These are phyloP conservation scores for Baorangia bicolor DNA, from an alignment of 768 basidiomycete genomes.

Conservation along the genomic window DNA sequence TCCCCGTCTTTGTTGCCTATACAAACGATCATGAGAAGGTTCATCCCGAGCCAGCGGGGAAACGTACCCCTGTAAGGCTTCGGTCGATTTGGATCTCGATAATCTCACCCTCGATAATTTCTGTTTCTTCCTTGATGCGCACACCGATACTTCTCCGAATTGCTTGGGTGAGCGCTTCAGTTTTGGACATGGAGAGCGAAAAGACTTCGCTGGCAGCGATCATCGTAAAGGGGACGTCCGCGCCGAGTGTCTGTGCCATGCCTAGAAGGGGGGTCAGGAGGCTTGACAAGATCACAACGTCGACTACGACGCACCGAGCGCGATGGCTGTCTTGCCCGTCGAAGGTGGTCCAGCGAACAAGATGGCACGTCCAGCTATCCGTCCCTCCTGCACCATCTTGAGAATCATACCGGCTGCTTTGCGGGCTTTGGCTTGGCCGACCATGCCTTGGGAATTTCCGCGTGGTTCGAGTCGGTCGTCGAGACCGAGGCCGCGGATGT, in stretches of 20 bases:
- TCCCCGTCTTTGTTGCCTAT: slow-evolving; percentile 96
- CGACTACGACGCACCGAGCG: slow-evolving; percentile 63
- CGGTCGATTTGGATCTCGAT: slow-evolving; percentile 99
- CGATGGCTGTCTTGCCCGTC: slow-evolving; percentile 97
- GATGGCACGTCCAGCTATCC: slow-evolving; percentile 94
- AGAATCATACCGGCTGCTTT: slow-evolving; percentile 98
- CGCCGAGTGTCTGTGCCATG: slow-evolving; percentile 93
- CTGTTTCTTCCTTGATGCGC: slow-evolving; percentile 95
- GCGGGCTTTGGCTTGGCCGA: slow-evolving; percentile 93
- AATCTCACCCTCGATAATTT: slow-evolving; percentile 96
- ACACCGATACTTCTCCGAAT: slow-evolving; percentile 96
- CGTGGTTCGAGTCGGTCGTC: slow-evolving; percentile 91
- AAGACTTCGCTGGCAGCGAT: slow-evolving; percentile 98
- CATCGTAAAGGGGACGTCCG: slow-evolving; percentile 97
- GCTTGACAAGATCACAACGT: too few species aligned
- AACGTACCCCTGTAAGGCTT: slow-evolving; percentile 85
- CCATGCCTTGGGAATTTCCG: slow-evolving; percentile 90
- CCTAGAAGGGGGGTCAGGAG: slow-evolving; percentile 42
- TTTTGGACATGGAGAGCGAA: slow-evolving; percentile 97
- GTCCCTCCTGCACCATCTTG: slow-evolving; percentile 96
- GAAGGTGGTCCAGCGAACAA: slow-evolving; percentile 97
- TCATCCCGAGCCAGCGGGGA: background rate
- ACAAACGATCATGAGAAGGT: background rate
- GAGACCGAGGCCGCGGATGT: slow-evolving; percentile 93
- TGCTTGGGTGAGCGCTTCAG: slow-evolving; percentile 95